Percentiles rank a stretch among this genome's conserved stretches.
phyloP scores from a whole-genome alignment of 2,329 filamentous ascomycete species.

The Diaporthe helianthi region DNA sequence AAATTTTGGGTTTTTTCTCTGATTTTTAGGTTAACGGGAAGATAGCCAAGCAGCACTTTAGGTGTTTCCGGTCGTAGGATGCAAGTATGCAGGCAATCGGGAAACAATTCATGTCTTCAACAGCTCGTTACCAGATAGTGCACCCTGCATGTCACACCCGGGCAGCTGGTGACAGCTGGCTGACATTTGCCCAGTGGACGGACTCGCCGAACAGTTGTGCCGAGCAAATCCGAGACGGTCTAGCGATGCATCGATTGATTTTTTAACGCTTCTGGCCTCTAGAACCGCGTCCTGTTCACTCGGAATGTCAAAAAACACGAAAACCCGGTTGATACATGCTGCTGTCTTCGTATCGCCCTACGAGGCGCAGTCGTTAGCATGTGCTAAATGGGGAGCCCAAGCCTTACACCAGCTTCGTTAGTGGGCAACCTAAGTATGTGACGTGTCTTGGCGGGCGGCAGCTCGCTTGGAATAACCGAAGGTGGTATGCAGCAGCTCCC shows the following conservation, averaged over 20 bases:
- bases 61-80: too few relatives aligned
- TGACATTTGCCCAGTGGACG: background rate
- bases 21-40: background rate
- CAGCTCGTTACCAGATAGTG: background rate
- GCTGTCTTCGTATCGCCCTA: background rate
- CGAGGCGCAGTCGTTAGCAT: background rate
- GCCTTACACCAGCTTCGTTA: background rate
- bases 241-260: background rate
- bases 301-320: too few relatives aligned
- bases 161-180: background rate
- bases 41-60: background rate
- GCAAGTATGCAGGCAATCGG: background rate
- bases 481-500: conserved; percentile 7
- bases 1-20: background rate
- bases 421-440: background rate
- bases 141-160: too few relatives aligned
- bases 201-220: too few relatives aligned
- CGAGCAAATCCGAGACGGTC: background rate
- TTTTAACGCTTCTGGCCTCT: too few relatives aligned
- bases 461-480: background rate
- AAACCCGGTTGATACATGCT: too few relatives aligned
- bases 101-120: background rate
- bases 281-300: too few relatives aligned
- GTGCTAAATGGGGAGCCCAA: background rate
- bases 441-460: background rate